Conservation (phyloP, 192 early-diverging fungal species). For the Umbelopsis sp. region DNA sequence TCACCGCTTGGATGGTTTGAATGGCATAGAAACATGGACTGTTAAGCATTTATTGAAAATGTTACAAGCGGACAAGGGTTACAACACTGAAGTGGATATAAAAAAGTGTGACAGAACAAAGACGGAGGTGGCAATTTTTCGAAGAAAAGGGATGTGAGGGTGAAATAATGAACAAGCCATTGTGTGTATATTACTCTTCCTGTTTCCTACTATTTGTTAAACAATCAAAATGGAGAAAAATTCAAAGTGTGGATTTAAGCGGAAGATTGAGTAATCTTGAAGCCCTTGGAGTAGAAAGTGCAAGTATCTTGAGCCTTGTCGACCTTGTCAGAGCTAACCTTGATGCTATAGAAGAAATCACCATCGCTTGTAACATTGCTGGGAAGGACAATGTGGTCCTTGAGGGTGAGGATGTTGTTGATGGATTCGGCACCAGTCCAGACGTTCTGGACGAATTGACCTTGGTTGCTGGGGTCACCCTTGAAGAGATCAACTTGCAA, state of each 20-base stretch:
- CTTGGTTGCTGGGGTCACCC: slow-evolving; percentile 13
- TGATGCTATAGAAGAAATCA: slow-evolving; percentile 29
- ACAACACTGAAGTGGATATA: background rate
- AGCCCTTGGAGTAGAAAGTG: slow-evolving; percentile 26
- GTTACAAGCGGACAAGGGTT: slow-evolving; percentile 14
- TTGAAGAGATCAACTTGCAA: slow-evolving; percentile 33
- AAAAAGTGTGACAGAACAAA: background rate
- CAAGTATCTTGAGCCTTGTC: slow-evolving; percentile 16
- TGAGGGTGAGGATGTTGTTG: slow-evolving; percentile 29
- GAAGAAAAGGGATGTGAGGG: too few species aligned
- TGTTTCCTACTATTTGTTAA: background rate
- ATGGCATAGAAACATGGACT: background rate
- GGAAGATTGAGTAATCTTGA: slow-evolving; percentile 19
- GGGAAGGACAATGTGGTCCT: slow-evolving; percentile 27
- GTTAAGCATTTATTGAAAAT: slow-evolving; percentile 19
- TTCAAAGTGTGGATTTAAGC: background rate
- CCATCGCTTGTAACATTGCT: slow-evolving; percentile 13
- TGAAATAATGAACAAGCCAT: background rate
- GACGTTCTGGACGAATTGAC: slow-evolving; percentile 14
- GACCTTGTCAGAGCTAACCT: slow-evolving; percentile 19
- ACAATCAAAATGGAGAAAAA: background rate
- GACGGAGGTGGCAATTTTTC: too few species aligned
- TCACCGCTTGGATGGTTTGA: too few species aligned
- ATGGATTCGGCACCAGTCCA: slow-evolving; percentile 27
- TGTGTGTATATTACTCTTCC: slow-evolving; percentile 7